A percentile compares a stretch with the other conserved stretches of the same genome.
phyloP scores from a whole-genome alignment of 2,329 filamentous ascomycete genomes.

The Decorospora gaudefroyi region DNA sequence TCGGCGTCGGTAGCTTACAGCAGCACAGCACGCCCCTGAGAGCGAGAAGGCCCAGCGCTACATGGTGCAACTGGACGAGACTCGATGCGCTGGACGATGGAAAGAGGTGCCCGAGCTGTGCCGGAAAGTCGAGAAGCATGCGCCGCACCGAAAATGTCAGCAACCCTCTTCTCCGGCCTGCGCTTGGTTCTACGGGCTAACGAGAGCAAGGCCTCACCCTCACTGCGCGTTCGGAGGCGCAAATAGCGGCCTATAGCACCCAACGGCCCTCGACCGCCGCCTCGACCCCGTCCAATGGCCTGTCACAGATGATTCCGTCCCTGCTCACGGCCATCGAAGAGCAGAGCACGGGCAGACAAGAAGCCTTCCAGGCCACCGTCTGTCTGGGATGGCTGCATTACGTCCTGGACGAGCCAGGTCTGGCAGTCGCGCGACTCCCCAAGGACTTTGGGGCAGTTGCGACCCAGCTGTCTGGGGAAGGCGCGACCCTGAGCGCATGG shows the following conservation, averaged over 20 bases:
- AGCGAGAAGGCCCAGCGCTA: conserved; percentile 81
- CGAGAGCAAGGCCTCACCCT: conserved; percentile 51
- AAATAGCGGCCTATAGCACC: conserved; percentile 51
- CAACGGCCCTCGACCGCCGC: conserved; percentile 51
- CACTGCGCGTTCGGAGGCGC: conserved; percentile 54
- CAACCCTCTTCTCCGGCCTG: conserved; percentile 15
- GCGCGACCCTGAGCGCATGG: conserved; percentile 67
- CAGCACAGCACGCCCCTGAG: conserved; percentile 53
- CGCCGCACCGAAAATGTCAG: conserved; percentile 81
- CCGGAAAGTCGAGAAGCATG: conserved; percentile 93
- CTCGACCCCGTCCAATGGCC: conserved; percentile 40
- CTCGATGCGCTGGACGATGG: conserved; percentile 88
- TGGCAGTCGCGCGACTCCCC: conserved; percentile 66
- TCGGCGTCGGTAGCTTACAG: conserved; percentile 33
- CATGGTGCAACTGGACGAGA: conserved; percentile 78
- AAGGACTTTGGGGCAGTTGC: conserved; percentile 57
- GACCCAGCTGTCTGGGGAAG: conserved; percentile 26
- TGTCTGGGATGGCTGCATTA: conserved; percentile 87
- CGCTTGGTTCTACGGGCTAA: conserved; percentile 20
- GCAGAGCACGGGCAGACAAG: conserved; percentile 54
- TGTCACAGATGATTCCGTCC: conserved; percentile 47
- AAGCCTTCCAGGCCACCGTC: conserved; percentile 75
- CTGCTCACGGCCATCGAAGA: conserved; percentile 49
- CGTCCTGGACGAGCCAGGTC: conserved; percentile 69
- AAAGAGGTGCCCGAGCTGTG: conserved; percentile 82